Base-by-base conservation (phyloP, 1,139 yeast genomes). In the Arxiozyma bovina region DNA sequence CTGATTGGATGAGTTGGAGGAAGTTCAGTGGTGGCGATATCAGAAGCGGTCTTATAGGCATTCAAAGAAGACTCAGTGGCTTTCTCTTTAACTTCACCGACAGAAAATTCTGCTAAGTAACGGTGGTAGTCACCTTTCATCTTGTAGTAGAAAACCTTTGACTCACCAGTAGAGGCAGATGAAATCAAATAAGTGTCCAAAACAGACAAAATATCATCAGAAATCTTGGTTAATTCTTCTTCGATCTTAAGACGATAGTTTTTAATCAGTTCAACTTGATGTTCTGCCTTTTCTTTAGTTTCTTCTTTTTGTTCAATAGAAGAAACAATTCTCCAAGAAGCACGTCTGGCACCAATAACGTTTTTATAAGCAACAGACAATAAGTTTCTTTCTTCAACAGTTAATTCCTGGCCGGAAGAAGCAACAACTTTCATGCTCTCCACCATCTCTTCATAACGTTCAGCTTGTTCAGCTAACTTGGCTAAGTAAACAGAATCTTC, bases 101-200 rank as follows among this genome's bases (percentile, higher is more conserved):
- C 79, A 60, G 97, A 94, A 70, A 93, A 91, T 77, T 93, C 99
- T 60, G 98, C 97, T 75, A 91, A 81, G 75, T 93, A 93, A 78
- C 98, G 96, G 80, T 90, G 96, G 81, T 93, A 93, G 75, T 93
- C 99, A 77, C 98, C 99, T 81, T 91, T 91, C 98, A 93, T 91
- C 83, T 93, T 93, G 79, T 88, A 89, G 81, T 93, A 93, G 76
- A 93, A 93, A 57, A 93, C 98, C 80, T 91, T 90, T 53, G 96
- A 89, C 77, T 93, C 99, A 67, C 97, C 97, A 60, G 96, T 82
- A 74, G 87, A 89, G 61, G 98, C 97, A 57, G 93, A 82, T 65
- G 96, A 90, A 68, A 93, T 90, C 74, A 93, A 83, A 73, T 89
- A 94, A 68, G 87, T 81, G 63, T 88, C 84, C 70, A 93, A 82